Evolutionary conservation across 768 basidiomycete genomes (phyloP).

Genomic region (Pleurotus cornucopiae): DNA sequence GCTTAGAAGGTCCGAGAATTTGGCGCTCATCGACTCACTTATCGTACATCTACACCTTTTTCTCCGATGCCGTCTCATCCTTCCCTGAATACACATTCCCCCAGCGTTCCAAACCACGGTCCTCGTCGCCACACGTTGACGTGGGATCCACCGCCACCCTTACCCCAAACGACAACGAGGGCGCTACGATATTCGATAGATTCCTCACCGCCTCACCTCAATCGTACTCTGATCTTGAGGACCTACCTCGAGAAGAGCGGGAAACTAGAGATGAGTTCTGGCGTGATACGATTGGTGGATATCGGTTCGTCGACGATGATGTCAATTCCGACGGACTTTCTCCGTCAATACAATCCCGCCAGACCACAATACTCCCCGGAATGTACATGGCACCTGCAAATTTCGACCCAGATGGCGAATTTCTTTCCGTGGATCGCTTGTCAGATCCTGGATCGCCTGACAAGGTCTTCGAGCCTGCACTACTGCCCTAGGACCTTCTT

Average conservation of each 20-base stretch:
- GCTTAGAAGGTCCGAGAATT: constrained; percentile 37
- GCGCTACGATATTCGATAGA: constrained; percentile 31
- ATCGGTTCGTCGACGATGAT: constrained; percentile 1
- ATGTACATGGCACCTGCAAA: constrained; percentile 12
- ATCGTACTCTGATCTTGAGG: constrained; percentile 29
- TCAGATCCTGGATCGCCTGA: constrained; percentile 36
- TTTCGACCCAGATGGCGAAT: constrained; percentile 43
- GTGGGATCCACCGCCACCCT: background rate
- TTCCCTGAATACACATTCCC: constrained; percentile 28
- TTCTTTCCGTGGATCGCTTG: constrained; percentile 13
- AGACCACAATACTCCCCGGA: constrained; percentile 4
- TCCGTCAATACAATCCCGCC: background rate
- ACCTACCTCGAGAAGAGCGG: constrained; percentile 14
- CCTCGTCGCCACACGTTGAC: constrained; percentile 14
- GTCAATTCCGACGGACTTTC: constrained; percentile 8
- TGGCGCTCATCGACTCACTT: constrained; percentile 25
- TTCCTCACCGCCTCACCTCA: constrained; percentile 30
- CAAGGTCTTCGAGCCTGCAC: constrained; percentile 36
- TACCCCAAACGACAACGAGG: background rate
- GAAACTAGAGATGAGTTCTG: constrained; percentile 15
- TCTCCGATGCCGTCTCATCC: constrained; percentile 38
- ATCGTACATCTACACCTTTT: constrained; percentile 40
- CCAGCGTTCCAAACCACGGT: constrained; percentile 13
- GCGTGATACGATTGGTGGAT: constrained; percentile 11
- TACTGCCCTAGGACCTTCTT: constrained; percentile 24